These are phyloP conservation scores for Coemansia sp. DNA, from an alignment of 192 early-diverging fungal genomes.

Conservation along the genomic window DNA sequence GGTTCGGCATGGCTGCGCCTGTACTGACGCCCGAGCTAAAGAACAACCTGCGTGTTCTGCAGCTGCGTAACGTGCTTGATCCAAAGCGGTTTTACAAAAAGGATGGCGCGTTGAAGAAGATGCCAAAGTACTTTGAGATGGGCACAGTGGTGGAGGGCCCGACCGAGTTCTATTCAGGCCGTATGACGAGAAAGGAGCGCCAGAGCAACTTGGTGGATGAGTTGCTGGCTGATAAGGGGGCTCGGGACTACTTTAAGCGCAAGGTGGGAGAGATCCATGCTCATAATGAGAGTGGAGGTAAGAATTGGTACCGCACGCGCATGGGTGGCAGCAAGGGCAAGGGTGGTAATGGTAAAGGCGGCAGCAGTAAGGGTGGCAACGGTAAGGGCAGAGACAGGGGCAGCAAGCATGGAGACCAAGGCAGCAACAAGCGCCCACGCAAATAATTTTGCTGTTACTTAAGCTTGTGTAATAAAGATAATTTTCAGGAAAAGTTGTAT, in stretches of 20 bases:
- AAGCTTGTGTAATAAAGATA: too few relatives aligned
- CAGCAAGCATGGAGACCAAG: not conserved
- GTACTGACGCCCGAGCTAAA: constrained; percentile 86
- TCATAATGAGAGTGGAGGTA: constrained; percentile 42
- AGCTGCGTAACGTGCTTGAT: constrained; percentile 83
- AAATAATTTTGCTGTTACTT: not conserved
- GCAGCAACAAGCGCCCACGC: not conserved
- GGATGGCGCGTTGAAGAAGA: constrained; percentile 50
- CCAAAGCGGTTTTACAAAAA: constrained; percentile 92
- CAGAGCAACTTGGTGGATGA: constrained; percentile 84
- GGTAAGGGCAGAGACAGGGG: not conserved
- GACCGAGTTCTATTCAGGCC: constrained; percentile 83
- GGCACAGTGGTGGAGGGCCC: constrained; percentile 89
- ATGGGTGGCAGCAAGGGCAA: not conserved
- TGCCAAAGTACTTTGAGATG: constrained; percentile 92
- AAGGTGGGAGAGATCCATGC: constrained; percentile 80
- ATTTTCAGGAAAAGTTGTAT: too few relatives aligned
- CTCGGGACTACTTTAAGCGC: constrained; percentile 81
- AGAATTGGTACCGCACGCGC: constrained; percentile 27
- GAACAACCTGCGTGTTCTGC: constrained; percentile 84
- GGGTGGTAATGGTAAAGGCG: not conserved
- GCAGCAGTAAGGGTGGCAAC: not conserved
- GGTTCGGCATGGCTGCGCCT: constrained; percentile 90
- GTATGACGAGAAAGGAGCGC: constrained; percentile 85
- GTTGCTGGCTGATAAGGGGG: constrained; percentile 73